A percentile compares a stretch with the other conserved stretches of the same genome.
Evolutionary conservation across 805 yeast genomes (phyloP).

Genomic region (Sugiyamaella chiloensis): DNA sequence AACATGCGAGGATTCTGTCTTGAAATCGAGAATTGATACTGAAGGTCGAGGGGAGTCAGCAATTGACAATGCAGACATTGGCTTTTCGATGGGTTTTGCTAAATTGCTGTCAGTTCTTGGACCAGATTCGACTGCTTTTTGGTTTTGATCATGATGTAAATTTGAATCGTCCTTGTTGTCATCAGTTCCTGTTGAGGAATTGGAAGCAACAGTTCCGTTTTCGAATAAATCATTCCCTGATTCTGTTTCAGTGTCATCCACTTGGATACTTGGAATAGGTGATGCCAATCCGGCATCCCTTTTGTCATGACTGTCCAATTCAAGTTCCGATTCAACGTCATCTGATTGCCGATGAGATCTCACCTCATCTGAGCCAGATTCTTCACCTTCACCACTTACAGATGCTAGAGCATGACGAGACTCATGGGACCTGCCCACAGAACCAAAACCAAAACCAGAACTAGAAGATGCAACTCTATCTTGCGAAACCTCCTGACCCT

Average conservation of each 20-base stretch:
- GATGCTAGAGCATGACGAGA: background rate
- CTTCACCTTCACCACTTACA: background rate
- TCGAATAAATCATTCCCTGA: constrained; percentile 1
- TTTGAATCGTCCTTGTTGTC: background rate
- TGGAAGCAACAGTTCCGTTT: background rate
- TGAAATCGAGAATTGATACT: constrained; percentile 1
- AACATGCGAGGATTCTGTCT: constrained; percentile 6
- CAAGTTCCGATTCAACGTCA: background rate
- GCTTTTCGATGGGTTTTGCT: too few relatives aligned
- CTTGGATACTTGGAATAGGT: background rate
- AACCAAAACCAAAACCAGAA: background rate
- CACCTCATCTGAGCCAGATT: background rate
- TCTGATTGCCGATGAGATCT: background rate
- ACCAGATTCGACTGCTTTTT: background rate
- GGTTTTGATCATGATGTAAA: background rate
- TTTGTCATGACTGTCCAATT: background rate
- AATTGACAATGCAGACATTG: background rate
- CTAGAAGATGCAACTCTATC: background rate
- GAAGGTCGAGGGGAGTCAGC: background rate
- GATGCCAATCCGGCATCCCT: background rate
- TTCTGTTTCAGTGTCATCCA: constrained; percentile 1
- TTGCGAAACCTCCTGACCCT: background rate
- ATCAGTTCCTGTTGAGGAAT: background rate
- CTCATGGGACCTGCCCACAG: too few relatives aligned
- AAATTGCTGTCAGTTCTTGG: background rate